phyloP scores from a whole-genome alignment of 164 flowering plant genomes.

The Kingdonia uniflora region DNA sequence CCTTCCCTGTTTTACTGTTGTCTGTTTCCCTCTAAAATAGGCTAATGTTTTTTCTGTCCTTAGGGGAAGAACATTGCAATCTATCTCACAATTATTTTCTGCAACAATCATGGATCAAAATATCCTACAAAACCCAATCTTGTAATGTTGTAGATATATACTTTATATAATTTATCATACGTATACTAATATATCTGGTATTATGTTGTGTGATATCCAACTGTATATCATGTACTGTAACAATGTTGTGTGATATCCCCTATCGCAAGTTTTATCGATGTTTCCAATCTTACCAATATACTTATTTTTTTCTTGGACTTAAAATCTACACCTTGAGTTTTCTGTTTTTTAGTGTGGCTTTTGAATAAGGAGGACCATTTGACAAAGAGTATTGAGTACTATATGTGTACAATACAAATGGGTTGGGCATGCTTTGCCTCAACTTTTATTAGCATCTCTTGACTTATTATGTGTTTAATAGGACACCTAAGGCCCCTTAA shows the following conservation, averaged over 20 bases:
- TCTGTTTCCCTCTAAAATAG: slow-evolving; percentile 15
- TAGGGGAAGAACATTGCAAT: neutral
- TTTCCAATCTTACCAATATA: too few species aligned
- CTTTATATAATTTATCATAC: too few species aligned
- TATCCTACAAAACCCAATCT: too few species aligned
- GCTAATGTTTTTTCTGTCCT: slow-evolving; percentile 14
- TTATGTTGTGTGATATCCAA: too few species aligned
- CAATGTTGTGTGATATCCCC: too few species aligned
- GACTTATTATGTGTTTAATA: neutral
- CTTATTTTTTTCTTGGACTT: neutral
- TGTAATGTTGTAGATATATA: too few species aligned
- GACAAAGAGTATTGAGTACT: neutral
- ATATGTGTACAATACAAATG: neutral
- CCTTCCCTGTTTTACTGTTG: slow-evolving; percentile 10
- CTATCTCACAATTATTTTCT: neutral
- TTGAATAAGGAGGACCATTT: neutral
- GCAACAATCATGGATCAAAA: neutral
- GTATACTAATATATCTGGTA: too few species aligned
- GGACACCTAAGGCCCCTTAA: slow-evolving; percentile 1
- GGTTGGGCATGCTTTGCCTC: slow-evolving; percentile 2
- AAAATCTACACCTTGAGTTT: neutral
- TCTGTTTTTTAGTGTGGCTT: neutral
- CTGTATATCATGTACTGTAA: too few species aligned
- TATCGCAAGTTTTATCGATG: too few species aligned
- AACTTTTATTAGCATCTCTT: neutral